These are phyloP conservation scores for Podila epigama DNA, from an alignment of 192 early-diverging fungal genomes.

Conservation along the genomic window DNA sequence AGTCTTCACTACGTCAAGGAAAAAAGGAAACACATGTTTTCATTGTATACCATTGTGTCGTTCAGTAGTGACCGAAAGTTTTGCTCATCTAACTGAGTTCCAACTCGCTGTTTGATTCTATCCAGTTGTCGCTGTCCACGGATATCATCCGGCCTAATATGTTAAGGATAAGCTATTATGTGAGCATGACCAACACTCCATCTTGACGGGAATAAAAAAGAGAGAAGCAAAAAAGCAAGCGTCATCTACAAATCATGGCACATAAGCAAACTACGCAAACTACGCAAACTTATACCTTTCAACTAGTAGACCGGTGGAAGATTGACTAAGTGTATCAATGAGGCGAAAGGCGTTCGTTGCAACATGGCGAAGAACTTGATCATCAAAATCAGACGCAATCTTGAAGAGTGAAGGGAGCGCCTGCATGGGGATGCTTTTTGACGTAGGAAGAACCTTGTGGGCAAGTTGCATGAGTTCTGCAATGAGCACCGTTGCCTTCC, in stretches of 20 bases:
- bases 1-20: neutral
- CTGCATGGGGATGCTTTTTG: slow-evolving; percentile 50
- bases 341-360: slow-evolving; percentile 77
- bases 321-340: slow-evolving; percentile 72
- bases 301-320: slow-evolving; percentile 43
- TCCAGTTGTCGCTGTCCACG: slow-evolving; percentile 56
- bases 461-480: slow-evolving; percentile 80
- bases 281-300: slow-evolving; percentile 9
- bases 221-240: no score
- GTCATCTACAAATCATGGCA: no score
- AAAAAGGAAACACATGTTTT: neutral
- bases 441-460: slow-evolving; percentile 66
- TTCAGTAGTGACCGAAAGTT: slow-evolving; percentile 72
- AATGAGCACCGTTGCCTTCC: slow-evolving; percentile 74
- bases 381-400: slow-evolving; percentile 77
- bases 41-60: slow-evolving; percentile 75
- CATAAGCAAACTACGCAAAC: no score
- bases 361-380: slow-evolving; percentile 75
- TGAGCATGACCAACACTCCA: slow-evolving; percentile 6
- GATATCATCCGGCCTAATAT: slow-evolving; percentile 13
- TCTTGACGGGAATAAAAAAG: slow-evolving; percentile 1
- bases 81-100: slow-evolving; percentile 72
- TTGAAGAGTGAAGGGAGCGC: slow-evolving; percentile 76
- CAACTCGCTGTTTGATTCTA: slow-evolving; percentile 64
- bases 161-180: slow-evolving; percentile 16